These are phyloP conservation scores for Monilinia polystroma DNA, from an alignment of 2,329 filamentous ascomycete genomes.

Conservation along the genomic window DNA sequence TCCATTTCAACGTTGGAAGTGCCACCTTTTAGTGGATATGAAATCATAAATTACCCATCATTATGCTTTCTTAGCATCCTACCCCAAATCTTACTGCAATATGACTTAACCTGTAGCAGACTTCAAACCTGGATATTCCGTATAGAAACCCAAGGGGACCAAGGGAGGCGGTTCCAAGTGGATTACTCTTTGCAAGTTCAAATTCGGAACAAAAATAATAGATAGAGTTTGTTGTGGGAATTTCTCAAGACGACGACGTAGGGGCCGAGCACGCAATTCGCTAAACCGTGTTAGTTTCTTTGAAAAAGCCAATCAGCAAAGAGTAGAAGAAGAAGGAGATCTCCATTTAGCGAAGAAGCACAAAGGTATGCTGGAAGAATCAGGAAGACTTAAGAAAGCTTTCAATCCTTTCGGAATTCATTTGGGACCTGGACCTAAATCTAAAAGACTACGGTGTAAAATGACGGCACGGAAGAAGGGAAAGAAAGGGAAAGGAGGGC, in stretches of 20 bases:
- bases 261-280: constrained; percentile 16
- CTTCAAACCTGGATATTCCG: not conserved
- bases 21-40: constrained; percentile 9
- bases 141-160: not conserved
- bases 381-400: not conserved
- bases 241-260: constrained; percentile 9
- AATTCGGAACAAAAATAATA: not conserved
- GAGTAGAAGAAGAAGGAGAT: constrained; percentile 3
- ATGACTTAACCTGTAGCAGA: not conserved
- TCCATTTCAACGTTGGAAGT: not conserved
- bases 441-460: not conserved
- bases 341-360: not conserved
- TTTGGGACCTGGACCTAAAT: not conserved
- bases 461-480: not conserved
- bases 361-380: not conserved
- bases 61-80: not conserved
- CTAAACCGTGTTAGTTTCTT: constrained; percentile 8
- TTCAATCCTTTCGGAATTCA: not conserved
- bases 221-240: not conserved
- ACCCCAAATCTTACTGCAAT: not conserved
- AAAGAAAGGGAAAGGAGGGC: not conserved
- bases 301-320: not conserved
- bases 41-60: constrained; percentile 2
- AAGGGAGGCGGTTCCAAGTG: not conserved
- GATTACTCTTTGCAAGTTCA: constrained; percentile 1